Percentiles rank a stretch among this genome's conserved stretches.
Evolutionary conservation across 208 protist species (phyloP).

Genomic region (Entamoeba dispar): DNA sequence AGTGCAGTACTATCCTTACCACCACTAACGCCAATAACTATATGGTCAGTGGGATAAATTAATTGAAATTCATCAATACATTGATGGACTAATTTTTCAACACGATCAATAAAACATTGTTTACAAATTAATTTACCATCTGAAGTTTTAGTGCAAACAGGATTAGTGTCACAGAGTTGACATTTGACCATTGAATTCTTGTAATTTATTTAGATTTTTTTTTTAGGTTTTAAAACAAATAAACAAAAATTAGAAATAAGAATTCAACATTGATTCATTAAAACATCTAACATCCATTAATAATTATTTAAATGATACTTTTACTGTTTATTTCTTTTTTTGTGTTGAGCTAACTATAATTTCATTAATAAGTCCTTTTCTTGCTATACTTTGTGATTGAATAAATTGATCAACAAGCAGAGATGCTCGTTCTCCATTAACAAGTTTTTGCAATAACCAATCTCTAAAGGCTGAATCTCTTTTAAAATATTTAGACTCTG

Average conservation of each 20-base stretch:
- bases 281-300: no score
- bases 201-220: no score
- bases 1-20: constrained; percentile 48
- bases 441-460: neutral
- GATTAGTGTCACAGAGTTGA: neutral
- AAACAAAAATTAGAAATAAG: no score
- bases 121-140: neutral
- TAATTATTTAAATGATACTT: no score
- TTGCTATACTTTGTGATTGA: neutral
- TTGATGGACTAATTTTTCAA: constrained; percentile 75
- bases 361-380: neutral
- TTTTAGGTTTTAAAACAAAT: no score
- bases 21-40: constrained; percentile 39
- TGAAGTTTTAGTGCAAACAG: neutral
- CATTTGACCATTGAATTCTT: neutral
- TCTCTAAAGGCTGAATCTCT: neutral
- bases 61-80: constrained; percentile 64
- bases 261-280: no score
- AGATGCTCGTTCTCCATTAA: neutral
- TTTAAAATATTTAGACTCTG: neutral
- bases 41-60: constrained; percentile 57
- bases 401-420: neutral
- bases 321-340: neutral
- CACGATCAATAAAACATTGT: neutral
- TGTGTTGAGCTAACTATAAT: neutral